These are phyloP conservation scores for Tulasnella sp. DNA, from an alignment of 768 basidiomycete species.

Conservation along the genomic window DNA sequence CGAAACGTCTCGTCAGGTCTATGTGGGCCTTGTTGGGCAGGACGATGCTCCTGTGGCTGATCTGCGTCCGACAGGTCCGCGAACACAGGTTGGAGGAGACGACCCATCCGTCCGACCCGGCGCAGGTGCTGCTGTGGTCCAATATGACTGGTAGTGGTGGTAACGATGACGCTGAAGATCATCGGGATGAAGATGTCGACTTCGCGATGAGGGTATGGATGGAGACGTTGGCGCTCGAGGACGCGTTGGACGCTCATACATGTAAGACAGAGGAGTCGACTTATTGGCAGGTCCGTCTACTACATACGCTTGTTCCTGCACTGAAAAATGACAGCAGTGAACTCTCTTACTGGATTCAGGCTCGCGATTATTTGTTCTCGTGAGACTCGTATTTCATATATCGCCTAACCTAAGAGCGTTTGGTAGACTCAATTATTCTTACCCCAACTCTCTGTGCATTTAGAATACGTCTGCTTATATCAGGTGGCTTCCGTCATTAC, in stretches of 20 bases:
- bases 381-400: too few species aligned
- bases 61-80: not conserved
- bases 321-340: not conserved
- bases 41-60: constrained; percentile 10
- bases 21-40: constrained; percentile 10
- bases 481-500: not conserved
- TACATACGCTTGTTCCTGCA: not conserved
- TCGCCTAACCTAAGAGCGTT: too few species aligned
- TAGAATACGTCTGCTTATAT: constrained; percentile 3
- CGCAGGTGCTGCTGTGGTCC: too few species aligned
- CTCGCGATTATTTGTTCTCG: constrained; percentile 6
- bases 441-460: not conserved
- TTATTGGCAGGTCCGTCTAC: constrained; percentile 2
- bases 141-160: too few species aligned
- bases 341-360: not conserved
- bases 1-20: too few species aligned
- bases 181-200: constrained; percentile 6
- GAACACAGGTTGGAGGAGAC: too few species aligned
- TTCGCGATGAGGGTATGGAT: constrained; percentile 14
- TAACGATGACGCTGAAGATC: too few species aligned
- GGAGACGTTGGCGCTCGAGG: constrained; percentile 16
- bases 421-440: too few species aligned
- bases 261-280: constrained; percentile 14
- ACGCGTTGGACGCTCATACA: constrained; percentile 9
- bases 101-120: too few species aligned